phyloP scores from a whole-genome alignment of 148 eudicot species.

The Cornus kousa region DNA sequence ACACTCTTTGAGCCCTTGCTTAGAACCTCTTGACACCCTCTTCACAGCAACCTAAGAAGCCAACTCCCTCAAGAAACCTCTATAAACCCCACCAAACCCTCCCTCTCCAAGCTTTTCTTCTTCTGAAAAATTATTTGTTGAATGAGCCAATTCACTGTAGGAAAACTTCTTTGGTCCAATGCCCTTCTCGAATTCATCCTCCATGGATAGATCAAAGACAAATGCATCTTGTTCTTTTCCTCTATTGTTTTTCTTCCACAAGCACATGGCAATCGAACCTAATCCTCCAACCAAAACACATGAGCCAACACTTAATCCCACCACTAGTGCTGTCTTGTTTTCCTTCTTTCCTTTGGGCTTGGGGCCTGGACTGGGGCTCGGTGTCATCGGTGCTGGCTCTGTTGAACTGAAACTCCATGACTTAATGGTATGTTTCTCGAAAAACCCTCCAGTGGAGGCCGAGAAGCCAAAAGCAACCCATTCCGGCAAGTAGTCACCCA shows the following conservation, averaged over 20 bases:
- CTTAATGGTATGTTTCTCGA: slow-evolving; percentile 2
- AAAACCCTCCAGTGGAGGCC: slow-evolving; percentile 12
- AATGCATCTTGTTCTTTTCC: slow-evolving; percentile 17
- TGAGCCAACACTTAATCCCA: slow-evolving; percentile 14
- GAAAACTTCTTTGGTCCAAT: too few species aligned
- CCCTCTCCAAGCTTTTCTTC: too few species aligned
- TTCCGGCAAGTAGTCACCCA: slow-evolving; percentile 11
- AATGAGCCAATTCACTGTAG: too few species aligned
- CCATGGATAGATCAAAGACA: slow-evolving; percentile 26
- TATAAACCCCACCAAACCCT: too few species aligned
- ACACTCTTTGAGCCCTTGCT: background rate
- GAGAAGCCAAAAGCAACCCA: slow-evolving; percentile 15
- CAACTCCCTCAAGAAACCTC: too few species aligned
- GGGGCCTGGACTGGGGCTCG: too few species aligned
- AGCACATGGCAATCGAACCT: background rate
- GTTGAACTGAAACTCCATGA: slow-evolving; percentile 21
- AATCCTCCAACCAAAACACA: background rate
- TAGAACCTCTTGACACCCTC: background rate
- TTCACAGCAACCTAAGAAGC: too few species aligned
- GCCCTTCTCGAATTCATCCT: background rate
- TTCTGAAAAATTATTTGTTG: too few species aligned
- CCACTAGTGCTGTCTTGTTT: background rate
- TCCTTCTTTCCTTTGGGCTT: background rate
- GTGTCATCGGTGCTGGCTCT: too few species aligned
- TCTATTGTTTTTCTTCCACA: background rate